A percentile compares a stretch with the other conserved stretches of the same genome.
Evolutionary conservation across 2,329 filamentous ascomycete species (phyloP).

Genomic region (Penicillium sp.): DNA sequence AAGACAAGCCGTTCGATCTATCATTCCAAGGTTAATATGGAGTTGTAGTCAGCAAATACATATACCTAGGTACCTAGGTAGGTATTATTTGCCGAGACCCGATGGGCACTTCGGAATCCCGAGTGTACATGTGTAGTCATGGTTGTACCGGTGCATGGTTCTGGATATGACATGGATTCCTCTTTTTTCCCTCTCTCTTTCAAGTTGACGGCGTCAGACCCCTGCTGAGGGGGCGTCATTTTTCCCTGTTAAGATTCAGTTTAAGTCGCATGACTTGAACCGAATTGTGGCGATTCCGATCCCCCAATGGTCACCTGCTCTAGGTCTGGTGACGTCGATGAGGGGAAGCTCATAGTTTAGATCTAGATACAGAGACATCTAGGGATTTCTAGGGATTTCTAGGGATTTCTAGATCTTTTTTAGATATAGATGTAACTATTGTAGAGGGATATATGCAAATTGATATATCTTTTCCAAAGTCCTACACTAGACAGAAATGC

Average conservation of each 20-base stretch:
- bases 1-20: neutral
- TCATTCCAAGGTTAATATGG: neutral
- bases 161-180: neutral
- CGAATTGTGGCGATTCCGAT: slow-evolving; percentile 6
- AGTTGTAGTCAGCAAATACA: neutral
- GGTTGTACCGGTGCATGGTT: slow-evolving; percentile 1
- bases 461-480: neutral
- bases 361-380: neutral
- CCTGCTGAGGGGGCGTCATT: slow-evolving; percentile 4
- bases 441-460: neutral
- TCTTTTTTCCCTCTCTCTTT: neutral
- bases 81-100: slow-evolving; percentile 1
- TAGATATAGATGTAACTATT: neutral
- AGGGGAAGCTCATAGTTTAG: neutral
- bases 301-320: slow-evolving; percentile 4
- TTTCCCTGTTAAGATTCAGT: neutral
- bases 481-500: too few relatives aligned
- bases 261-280: slow-evolving; percentile 6
- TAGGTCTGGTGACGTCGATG: slow-evolving; percentile 4
- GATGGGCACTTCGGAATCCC: slow-evolving; percentile 4
- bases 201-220: neutral
- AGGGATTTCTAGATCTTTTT: neutral
- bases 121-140: neutral
- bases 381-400: neutral
- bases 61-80: too few relatives aligned